These are phyloP conservation scores for Solanum infundibuliforme DNA, from an alignment of 257 asterid species.

Conservation along the genomic window DNA sequence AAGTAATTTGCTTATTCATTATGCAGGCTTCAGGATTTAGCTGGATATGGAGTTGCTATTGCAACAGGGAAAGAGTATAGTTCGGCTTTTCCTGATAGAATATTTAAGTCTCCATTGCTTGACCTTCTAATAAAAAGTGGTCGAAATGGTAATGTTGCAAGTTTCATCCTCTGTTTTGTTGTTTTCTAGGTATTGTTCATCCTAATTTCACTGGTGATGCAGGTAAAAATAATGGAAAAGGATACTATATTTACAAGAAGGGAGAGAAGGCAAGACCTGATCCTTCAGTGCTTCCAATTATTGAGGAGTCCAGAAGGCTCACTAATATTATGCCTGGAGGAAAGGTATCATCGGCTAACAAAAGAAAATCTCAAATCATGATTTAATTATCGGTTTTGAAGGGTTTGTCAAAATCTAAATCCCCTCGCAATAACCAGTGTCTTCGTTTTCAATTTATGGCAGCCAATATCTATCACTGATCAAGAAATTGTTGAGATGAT, in stretches of 20 bases:
- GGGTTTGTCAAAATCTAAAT: background rate
- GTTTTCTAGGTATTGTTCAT: background rate
- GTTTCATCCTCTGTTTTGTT: background rate
- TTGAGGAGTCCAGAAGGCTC: conserved; percentile 80
- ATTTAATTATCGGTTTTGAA: background rate
- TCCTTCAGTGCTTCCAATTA: conserved; percentile 62
- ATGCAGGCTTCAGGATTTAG: conserved; percentile 87
- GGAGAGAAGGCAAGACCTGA: conserved; percentile 94
- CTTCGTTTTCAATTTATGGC: conserved; percentile 16
- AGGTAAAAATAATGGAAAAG: conserved; percentile 94
- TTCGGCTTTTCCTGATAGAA: conserved; percentile 63
- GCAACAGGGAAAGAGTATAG: conserved; percentile 53
- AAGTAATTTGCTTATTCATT: background rate
- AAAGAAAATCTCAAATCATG: background rate
- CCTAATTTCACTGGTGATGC: conserved; percentile 8
- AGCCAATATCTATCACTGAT: conserved; percentile 81
- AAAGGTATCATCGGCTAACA: conserved; percentile 38
- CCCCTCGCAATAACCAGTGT: background rate
- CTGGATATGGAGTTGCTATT: conserved; percentile 87
- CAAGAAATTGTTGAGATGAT: conserved; percentile 87
- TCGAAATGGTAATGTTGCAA: conserved; percentile 55
- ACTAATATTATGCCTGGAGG: conserved; percentile 86
- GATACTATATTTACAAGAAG: conserved; percentile 74
- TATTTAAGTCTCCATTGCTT: conserved; percentile 54
- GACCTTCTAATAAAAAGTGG: conserved; percentile 76